phyloP scores from a whole-genome alignment of 2,329 filamentous ascomycete species.

The Fusarium temperatum region DNA sequence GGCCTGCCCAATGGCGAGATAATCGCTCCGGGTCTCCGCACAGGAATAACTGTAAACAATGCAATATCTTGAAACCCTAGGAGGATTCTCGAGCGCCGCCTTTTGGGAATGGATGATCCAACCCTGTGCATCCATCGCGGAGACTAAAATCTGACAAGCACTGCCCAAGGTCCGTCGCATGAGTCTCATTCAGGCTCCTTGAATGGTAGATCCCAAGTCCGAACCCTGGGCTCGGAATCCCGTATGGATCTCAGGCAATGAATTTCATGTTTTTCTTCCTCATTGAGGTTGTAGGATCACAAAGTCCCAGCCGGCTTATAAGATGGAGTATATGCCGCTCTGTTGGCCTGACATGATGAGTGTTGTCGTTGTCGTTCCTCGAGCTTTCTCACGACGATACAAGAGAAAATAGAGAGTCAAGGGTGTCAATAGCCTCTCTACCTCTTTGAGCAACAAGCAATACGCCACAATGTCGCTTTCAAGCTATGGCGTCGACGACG shows the following conservation, averaged over 20 bases:
- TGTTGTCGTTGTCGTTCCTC: background rate
- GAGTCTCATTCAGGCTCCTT: slow-evolving; percentile 13
- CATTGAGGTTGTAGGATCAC: background rate
- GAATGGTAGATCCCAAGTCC: slow-evolving; percentile 16
- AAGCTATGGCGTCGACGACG: slow-evolving; percentile 26
- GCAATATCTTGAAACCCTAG: background rate
- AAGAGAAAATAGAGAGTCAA: background rate
- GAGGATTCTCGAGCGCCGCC: slow-evolving; percentile 13
- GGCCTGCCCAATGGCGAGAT: background rate
- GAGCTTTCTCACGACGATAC: background rate
- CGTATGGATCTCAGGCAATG: background rate
- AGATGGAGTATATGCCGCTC: background rate
- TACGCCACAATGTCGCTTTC: slow-evolving; percentile 27
- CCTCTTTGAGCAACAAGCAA: background rate
- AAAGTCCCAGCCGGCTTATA: slow-evolving; percentile 7
- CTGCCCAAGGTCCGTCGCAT: slow-evolving; percentile 22
- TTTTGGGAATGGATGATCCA: background rate
- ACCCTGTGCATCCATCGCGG: slow-evolving; percentile 4
- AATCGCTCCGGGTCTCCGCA: background rate
- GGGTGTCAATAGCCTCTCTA: background rate
- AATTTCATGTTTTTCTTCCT: background rate
- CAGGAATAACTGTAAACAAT: background rate
- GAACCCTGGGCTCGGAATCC: slow-evolving; percentile 2
- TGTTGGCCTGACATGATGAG: background rate
- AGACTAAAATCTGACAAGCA: slow-evolving; percentile 36